phyloP scores from a whole-genome alignment of 352 stramenopile genomes.

The Phytophthora podocarpi region DNA sequence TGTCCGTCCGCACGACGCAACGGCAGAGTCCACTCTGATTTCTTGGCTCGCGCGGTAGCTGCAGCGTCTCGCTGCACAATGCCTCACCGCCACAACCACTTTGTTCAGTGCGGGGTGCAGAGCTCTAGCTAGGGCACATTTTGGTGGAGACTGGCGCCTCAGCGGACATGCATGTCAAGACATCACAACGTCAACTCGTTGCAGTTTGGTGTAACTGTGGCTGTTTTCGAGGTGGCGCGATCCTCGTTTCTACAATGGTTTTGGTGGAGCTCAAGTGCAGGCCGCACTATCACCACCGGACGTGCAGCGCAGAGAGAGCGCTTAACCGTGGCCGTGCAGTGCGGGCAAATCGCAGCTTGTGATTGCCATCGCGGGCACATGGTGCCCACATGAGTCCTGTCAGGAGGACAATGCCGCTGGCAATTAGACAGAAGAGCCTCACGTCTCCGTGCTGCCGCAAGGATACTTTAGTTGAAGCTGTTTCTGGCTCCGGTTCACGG shows the following conservation, averaged over 20 bases:
- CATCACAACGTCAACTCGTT: constrained; percentile 22
- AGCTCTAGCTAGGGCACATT: background rate
- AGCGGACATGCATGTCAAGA: constrained; percentile 15
- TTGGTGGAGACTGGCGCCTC: constrained; percentile 14
- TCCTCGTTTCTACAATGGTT: constrained; percentile 20
- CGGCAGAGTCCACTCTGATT: background rate
- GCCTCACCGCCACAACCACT: constrained; percentile 2
- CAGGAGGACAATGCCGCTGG: background rate
- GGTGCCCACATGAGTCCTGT: constrained; percentile 4
- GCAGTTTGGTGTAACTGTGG: constrained; percentile 6
- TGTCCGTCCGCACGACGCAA: background rate
- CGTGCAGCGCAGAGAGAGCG: background rate
- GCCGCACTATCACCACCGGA: constrained; percentile 10
- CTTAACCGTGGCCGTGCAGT: background rate
- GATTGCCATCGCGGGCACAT: background rate
- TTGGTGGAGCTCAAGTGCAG: constrained; percentile 20
- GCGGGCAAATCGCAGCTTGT: background rate
- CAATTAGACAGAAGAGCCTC: background rate
- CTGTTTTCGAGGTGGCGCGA: constrained; percentile 12
- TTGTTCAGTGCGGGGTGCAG: constrained; percentile 10
- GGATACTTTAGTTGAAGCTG: constrained; percentile 13
- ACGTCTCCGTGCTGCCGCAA: background rate
- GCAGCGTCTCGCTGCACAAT: constrained; percentile 2
- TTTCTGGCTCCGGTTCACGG: constrained; percentile 13
- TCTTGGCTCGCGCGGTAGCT: no score